phyloP scores from a whole-genome alignment of 2,329 filamentous ascomycete species.

The Cladophialophora psammophila region DNA sequence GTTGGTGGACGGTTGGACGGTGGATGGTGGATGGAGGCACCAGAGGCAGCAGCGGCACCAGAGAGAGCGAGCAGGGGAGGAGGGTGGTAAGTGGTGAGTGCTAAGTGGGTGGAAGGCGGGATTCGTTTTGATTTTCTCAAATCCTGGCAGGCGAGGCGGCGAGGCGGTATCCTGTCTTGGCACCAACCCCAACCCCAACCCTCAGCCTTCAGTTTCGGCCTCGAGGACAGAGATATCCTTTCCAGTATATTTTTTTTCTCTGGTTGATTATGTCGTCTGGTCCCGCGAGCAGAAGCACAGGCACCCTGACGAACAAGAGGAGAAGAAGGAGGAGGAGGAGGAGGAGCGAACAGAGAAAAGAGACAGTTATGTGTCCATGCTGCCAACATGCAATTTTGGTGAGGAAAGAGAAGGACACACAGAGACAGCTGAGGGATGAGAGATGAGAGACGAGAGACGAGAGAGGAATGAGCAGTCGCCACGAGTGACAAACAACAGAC shows the following conservation, averaged over 20 bases:
- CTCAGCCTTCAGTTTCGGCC: constrained; percentile 11
- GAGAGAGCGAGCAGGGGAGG: background rate
- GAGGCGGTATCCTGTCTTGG: constrained; percentile 19
- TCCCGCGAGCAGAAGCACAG: background rate
- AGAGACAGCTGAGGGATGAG: background rate
- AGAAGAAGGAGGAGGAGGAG: background rate
- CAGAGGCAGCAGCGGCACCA: too few relatives aligned
- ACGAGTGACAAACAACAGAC: constrained; percentile 3
- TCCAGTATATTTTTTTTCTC: background rate
- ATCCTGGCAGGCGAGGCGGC: constrained; percentile 36
- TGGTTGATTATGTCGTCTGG: background rate
- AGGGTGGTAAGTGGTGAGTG: constrained; percentile 14
- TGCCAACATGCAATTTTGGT: background rate
- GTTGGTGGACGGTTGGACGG: constrained; percentile 7
- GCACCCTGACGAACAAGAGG: background rate
- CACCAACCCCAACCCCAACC: constrained; percentile 4
- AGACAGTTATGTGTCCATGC: background rate
- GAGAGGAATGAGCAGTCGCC: constrained; percentile 7
- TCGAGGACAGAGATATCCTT: constrained; percentile 7
- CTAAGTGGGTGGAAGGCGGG: constrained; percentile 22
- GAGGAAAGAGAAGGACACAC: constrained; percentile 1
- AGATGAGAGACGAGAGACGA: background rate
- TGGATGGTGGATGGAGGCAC: background rate
- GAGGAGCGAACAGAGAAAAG: background rate
- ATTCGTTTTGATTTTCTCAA: constrained; percentile 35